Conservation (phyloP, 164 flowering plant species). For the Pachysandra terminalis region DNA sequence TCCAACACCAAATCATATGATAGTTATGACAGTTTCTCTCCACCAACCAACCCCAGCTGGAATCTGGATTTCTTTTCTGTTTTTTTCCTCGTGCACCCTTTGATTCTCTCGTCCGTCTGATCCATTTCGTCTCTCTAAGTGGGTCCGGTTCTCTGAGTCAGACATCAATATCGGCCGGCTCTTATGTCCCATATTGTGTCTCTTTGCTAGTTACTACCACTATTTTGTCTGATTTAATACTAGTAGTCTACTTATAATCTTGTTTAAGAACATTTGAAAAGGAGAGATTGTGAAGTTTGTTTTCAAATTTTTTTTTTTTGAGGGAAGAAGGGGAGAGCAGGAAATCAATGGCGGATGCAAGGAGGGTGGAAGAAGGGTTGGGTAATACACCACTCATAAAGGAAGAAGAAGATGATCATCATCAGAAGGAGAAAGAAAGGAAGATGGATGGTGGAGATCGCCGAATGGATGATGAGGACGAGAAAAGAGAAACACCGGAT, state of each 20-base stretch:
- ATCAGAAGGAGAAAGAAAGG: background rate
- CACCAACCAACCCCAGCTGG: too few species aligned
- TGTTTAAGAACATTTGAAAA: background rate
- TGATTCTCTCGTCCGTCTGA: background rate
- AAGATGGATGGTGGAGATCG: background rate
- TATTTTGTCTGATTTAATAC: too few species aligned
- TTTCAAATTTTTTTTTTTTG: background rate
- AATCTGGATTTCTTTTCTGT: background rate
- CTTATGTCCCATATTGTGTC: background rate
- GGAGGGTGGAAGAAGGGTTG: conserved; percentile 39
- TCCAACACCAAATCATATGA: too few species aligned
- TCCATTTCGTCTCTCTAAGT: background rate
- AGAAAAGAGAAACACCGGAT: conserved; percentile 1
- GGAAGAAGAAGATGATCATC: conserved; percentile 5
- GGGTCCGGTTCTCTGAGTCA: background rate
- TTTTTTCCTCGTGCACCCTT: background rate
- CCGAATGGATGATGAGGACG: conserved; percentile 8
- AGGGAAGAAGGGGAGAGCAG: background rate
- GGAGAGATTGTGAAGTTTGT: too few species aligned
- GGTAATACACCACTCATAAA: conserved; percentile 5
- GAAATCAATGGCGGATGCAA: conserved; percentile 19
- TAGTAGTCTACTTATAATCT: background rate
- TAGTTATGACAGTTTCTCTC: background rate
- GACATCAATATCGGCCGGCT: background rate
- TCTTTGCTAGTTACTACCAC: background rate